Base-by-base conservation (phyloP, 2,329 filamentous ascomycete genomes). In the Plenodomus lindquistii region DNA sequence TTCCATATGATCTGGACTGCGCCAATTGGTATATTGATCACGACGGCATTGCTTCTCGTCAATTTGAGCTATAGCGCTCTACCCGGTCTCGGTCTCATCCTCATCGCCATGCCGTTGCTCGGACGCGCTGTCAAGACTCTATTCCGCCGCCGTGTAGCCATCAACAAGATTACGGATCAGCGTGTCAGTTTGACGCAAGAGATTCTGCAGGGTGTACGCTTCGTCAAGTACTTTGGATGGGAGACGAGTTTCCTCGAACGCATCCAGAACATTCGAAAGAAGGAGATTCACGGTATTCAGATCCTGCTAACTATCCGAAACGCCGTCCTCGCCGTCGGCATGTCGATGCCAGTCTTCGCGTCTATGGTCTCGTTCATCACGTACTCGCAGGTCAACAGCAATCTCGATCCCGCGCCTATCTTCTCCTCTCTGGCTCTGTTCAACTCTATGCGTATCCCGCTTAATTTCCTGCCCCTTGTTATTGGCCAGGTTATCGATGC, bases 201-300 rank as follows among this genome's bases (percentile, higher is more conserved):
- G 68, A 96, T 97, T 42, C 67, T 97, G 13, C 87, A 91, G 59
- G 89, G 91, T 0, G 92, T 97, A 19, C 84, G 92, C 20, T 97
- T 97, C 65, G 93, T 97, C 74, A 97, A 97, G 71, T 97, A 85
- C 71, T 97, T 97, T 67, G 92, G 91, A 7, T 97, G 93, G 93
- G 93, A 97, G 69, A 87, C 82, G 48, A 88, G 89, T 27, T 97
- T 97, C 66, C 76, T 97, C 11, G 80, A 85, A 42, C 85, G 91
- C 13, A 80, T 97, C 15, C 83, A 84, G 41, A 81, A 85, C 19
- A 88, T 96, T 52, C 84, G 93, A 48, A 79, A 79, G 43, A 81
- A 81, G 51, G 93, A 97, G 71, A 91, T 97, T 52, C 77, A 80
- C 47, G 84, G 87, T n/a, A 91, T 97, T 48, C 92, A 96, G 69